A percentile compares a stretch with the other conserved stretches of the same genome.
These are phyloP conservation scores for Spatholobus suberectus DNA, from an alignment of 306 rosid genomes.

Conservation along the genomic window DNA sequence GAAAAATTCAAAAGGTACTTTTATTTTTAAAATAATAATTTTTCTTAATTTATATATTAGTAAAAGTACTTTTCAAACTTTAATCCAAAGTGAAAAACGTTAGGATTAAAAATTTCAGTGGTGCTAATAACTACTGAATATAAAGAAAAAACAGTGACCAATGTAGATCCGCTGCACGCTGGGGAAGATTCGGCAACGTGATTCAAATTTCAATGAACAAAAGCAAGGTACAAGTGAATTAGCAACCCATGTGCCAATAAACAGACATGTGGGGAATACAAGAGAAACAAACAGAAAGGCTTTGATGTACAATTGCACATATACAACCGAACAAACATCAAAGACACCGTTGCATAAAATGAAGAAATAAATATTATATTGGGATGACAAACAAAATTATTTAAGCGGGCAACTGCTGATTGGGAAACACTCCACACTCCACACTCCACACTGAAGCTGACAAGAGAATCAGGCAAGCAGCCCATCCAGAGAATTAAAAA, in stretches of 20 bases:
- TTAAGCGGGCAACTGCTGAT: background rate
- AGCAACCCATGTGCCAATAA: slow-evolving; percentile 44
- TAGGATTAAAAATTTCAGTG: no score
- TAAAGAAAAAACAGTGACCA: background rate
- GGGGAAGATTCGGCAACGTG: background rate
- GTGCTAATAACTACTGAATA: no score
- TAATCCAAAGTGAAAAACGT: no score
- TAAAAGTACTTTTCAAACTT: no score
- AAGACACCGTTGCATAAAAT: background rate
- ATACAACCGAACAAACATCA: slow-evolving; percentile 10
- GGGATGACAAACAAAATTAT: background rate
- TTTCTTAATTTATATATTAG: no score
- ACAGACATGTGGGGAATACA: slow-evolving; percentile 35
- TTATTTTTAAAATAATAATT: no score
- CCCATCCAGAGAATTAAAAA: background rate
- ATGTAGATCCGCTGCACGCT: background rate
- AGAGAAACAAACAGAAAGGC: slow-evolving; percentile 29
- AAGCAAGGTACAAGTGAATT: slow-evolving; percentile 19
- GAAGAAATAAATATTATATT: background rate
- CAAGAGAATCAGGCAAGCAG: background rate
- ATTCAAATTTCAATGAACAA: slow-evolving; percentile 14
- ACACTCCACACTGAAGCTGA: background rate
- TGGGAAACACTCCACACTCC: slow-evolving; percentile 4
- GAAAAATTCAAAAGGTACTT: no score
- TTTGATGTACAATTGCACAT: background rate